Percentiles rank a stretch among this genome's conserved stretches.
phyloP scores from a whole-genome alignment of 2,329 filamentous ascomycete genomes.

The Thelonectria rubi region DNA sequence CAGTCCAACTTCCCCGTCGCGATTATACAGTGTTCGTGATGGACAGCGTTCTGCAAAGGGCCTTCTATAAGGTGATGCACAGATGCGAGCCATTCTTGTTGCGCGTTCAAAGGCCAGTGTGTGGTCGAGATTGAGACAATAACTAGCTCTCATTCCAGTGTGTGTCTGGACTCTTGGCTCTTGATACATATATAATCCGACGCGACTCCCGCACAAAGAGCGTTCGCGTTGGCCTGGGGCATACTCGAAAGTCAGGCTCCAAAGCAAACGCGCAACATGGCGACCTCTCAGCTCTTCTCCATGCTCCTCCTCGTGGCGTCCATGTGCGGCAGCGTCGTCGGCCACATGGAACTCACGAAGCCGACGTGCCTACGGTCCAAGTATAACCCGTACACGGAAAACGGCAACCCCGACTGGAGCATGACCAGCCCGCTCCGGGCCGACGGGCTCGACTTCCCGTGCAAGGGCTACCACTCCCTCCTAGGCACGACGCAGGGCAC shows the following conservation, averaged over 20 bases:
- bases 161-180: not conserved
- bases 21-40: constrained; percentile 1
- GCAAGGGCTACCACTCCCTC: constrained; percentile 67
- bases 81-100: not conserved
- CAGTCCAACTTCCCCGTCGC: constrained; percentile 7
- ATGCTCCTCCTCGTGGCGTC: not conserved
- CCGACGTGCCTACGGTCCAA: constrained; percentile 62
- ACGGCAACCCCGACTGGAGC: constrained; percentile 68
- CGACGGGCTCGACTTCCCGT: constrained; percentile 74
- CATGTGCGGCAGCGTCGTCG: not conserved
- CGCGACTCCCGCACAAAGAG: not conserved
- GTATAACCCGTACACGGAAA: constrained; percentile 54
- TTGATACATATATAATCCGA: constrained; percentile 6
- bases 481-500: constrained; percentile 46
- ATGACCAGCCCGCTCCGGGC: constrained; percentile 71
- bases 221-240: not conserved
- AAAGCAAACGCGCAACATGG: not conserved
- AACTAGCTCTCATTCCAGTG: constrained; percentile 4
- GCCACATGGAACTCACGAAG: constrained; percentile 61
- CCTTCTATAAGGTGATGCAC: not conserved
- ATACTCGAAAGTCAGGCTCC: not conserved
- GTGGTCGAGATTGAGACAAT: constrained; percentile 4
- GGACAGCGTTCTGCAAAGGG: not conserved
- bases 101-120: constrained; percentile 6
- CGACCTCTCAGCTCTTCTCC: not conserved